A percentile compares a stretch with the other conserved stretches of the same genome.
Evolutionary conservation across 2,329 filamentous ascomycete genomes (phyloP).

Genomic region (Beauveria sp.): DNA sequence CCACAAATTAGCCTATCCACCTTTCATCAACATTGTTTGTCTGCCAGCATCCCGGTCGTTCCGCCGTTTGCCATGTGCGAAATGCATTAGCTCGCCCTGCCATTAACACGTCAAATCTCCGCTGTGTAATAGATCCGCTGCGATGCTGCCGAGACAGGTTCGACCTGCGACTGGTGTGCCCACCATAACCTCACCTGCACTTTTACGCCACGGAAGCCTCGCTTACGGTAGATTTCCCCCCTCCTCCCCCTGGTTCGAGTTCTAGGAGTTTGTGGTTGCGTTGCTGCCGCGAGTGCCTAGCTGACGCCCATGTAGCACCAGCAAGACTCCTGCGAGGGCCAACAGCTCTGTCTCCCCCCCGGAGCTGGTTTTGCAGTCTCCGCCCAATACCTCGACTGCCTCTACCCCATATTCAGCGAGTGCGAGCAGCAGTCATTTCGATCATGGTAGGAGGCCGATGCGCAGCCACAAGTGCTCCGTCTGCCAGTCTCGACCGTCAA

Average conservation of each 20-base stretch:
- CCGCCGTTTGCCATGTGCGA: background rate
- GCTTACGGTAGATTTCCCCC: background rate
- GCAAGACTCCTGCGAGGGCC: background rate
- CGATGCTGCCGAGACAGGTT: conserved; percentile 28
- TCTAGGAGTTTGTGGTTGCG: background rate
- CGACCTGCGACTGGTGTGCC: conserved; percentile 41
- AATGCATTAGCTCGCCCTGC: background rate
- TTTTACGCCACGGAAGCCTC: conserved; percentile 23
- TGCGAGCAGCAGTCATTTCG: background rate
- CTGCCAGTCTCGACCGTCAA: conserved; percentile 8
- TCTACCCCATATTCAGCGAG: background rate
- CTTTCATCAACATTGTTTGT: background rate
- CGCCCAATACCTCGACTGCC: background rate
- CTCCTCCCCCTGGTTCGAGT: background rate
- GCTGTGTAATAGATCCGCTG: conserved; percentile 38
- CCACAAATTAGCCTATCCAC: conserved; percentile 1
- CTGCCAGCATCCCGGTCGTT: background rate
- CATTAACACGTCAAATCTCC: conserved; percentile 11
- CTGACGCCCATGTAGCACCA: background rate
- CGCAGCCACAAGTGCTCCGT: conserved; percentile 6
- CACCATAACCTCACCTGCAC: conserved; percentile 40
- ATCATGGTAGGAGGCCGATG: background rate
- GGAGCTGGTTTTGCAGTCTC: background rate
- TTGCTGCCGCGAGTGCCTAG: background rate
- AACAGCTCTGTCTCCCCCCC: background rate